Evolutionary conservation across 1,284 basidiomycete genomes (phyloP), one percentile per base, ranked within the genome.

Genomic region (Puccinia horiana): DNA sequence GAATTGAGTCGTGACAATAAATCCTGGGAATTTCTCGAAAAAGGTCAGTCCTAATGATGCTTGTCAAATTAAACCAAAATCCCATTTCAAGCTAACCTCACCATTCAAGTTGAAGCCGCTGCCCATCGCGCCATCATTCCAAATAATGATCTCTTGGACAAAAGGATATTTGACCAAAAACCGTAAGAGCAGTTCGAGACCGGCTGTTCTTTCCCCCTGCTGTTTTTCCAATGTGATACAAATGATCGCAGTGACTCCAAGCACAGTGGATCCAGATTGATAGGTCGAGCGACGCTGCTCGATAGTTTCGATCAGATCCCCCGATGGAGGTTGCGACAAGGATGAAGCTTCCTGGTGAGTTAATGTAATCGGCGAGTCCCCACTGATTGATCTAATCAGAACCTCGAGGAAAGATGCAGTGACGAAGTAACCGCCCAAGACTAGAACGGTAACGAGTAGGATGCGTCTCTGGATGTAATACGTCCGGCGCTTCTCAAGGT

Each of bases 61-160:
- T 35, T 23, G 26, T 23, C 5, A 35, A 2, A 18, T 56, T 26
- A 37, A 26, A 37, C 12, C 4, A 40, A 35, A 29, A 2, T 35
- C 72, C 35, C 11, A 29, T 52, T n/a, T 56, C 70, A 61, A 61
- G 35, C 37, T 76, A 23, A 76, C 74, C 70, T 73, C 70, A 40
- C 44, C 32, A 54, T 73, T 73, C 47, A 73, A 32, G 16, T 76
- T 76, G 4, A 40, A 23, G 29, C 40, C 40, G 23, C 20, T 44
- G 11, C n/a, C 29, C 47, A 40, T 76, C 29, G 16, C 74, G 35
- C 61, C 42, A 76, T 76, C 74, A 35, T 76, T 76, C 74, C 74
- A 76, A 61, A 76, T 76, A 26, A 76, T 76, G 37, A 76, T 76
- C 40, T 76, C 74, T 29, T 58, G 32, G 23, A 76, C 54, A 44